Evolutionary conservation across 768 basidiomycete genomes (phyloP), one percentile per base, ranked within the genome.

Genomic region (Termitomyces bulborhizus): DNA sequence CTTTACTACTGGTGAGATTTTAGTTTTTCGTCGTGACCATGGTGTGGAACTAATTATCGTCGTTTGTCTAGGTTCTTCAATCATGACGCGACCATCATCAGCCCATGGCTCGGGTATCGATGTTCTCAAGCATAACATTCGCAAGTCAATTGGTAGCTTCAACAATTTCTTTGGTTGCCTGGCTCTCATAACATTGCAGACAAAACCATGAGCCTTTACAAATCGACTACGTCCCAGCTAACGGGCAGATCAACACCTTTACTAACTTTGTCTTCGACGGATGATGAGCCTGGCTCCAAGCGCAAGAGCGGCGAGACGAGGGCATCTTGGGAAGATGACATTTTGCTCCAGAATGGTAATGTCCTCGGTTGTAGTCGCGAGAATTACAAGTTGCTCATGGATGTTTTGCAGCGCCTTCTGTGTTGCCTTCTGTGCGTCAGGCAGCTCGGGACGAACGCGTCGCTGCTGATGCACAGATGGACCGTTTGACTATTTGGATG

Each of bases 401-500:
- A 24, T 42, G 51, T 18, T 41, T 37, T 40, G n/a, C 53, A 77
- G 79, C 71, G 26, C 75, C 78, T 46, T 80, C 82, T 4, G 77
- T 79, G 15, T 70, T 82, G 51, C 79, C 84, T 37, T 75, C 74
- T 26, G 78, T 82, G 47, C 76, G 73, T 39, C 78, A 82, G 60
- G 80, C 81, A 0, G 73, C 73, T 32, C 78, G 76, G 42, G 81
- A 72, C 60, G 80, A 82, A 56, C 76, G 72, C 40, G 61, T 80
- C 18, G 81, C 76, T 29, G 78, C 75, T 27, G 86, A 85, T 58
- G 76, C 75, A 37, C 70, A 73, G 47, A 69, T 65, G 56, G 88
- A 93, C 60, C 76, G 90, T 50, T 84, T 93, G 86, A 78, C 83
- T 1, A 71, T 86, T 51, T 93, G 91, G 91, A 86, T 90, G 70